A percentile compares a stretch with the other conserved stretches of the same genome.
Conservation (phyloP, 2,329 filamentous ascomycete genomes). For the Calonectria ilicicola region DNA sequence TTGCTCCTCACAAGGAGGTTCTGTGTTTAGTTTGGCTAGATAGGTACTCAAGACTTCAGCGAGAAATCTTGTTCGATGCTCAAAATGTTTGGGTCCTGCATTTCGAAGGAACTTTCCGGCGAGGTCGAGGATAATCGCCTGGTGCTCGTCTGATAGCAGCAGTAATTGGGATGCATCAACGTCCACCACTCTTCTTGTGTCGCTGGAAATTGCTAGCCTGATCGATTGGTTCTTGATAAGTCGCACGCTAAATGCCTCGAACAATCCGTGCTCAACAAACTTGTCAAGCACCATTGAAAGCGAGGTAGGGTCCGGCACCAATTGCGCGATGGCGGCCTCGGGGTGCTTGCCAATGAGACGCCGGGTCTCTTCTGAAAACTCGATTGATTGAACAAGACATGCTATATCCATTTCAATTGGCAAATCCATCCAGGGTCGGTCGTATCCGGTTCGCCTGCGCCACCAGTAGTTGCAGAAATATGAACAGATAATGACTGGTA, state of each 20-base stretch:
- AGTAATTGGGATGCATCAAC: conserved; percentile 5
- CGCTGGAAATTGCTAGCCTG: background rate
- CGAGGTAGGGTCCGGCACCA: conserved; percentile 1
- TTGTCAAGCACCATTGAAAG: conserved; percentile 18
- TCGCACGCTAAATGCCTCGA: conserved; percentile 29
- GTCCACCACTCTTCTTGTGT: background rate
- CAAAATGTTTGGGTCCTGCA: conserved; percentile 17
- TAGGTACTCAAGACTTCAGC: conserved; percentile 31
- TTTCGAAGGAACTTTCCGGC: conserved; percentile 20
- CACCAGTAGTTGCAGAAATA: conserved; percentile 63
- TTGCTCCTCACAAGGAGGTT: background rate
- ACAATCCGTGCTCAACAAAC: conserved; percentile 31
- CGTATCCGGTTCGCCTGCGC: conserved; percentile 59
- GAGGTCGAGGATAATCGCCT: conserved; percentile 3
- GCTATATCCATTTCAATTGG: background rate
- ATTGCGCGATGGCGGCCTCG: background rate
- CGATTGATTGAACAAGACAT: conserved; percentile 17
- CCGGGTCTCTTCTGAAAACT: conserved; percentile 27
- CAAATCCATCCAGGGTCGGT: conserved; percentile 27
- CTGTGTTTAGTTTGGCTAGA: background rate
- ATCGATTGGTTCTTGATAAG: conserved; percentile 14
- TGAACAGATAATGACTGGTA: conserved; percentile 61
- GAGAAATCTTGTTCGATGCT: conserved; percentile 33
- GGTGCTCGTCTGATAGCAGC: conserved; percentile 11
- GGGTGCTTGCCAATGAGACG: conserved; percentile 5